Evolutionary conservation across 192 early-diverging fungal genomes (phyloP), one percentile per base, ranked within the genome.

Genomic region (Coemansia sp.): DNA sequence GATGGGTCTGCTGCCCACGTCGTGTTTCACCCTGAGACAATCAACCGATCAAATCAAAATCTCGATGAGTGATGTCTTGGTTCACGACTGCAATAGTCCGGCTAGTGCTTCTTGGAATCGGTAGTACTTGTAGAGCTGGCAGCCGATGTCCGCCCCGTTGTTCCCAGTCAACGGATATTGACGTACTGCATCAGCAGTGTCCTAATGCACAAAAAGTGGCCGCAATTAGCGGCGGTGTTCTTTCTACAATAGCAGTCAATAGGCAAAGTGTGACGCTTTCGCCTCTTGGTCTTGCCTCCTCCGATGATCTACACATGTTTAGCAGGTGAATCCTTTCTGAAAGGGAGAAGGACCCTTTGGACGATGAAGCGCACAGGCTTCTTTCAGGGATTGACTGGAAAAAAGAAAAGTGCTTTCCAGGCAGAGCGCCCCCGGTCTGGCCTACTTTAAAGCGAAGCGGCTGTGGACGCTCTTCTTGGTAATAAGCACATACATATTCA

Each of bases 251-350:
- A 8, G 47, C 47, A 50, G 47, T 50, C 47, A 19, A 7, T 50
- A 21, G n/a, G n/a, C 19, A 10, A 21, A 21, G 19, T 50, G 47
- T 21, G 47, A 50, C 47, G 19, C 19, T 23, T 23, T 8, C 47
- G 47, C 19, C 47, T 50, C 19, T 50, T 21, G 19, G 19, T 21
- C n/a, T 21, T n/a, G 9, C 47, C 47, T n/a, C 26, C 19, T 37
- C 37, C 37, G 37, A 50, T 50, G 47, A 50, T 50, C 47, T 50
- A 50, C 47, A 23, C 47, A 50, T 50, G 47, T 50, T 50, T 23
- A 50, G 47, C 47, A 50, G 47, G 47, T 50, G 47, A 50, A 50
- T 50, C 47, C 47, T 21, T 21, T 50, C 47, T 23, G 21, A 21
- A 50, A 47, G 46, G 42, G n/a, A 50, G 23, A 23, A 21, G 47